Evolutionary conservation across 31 red algal species (phyloP), one percentile per base, ranked within the genome.

Genomic region (Asparagopsis taxiformis): DNA sequence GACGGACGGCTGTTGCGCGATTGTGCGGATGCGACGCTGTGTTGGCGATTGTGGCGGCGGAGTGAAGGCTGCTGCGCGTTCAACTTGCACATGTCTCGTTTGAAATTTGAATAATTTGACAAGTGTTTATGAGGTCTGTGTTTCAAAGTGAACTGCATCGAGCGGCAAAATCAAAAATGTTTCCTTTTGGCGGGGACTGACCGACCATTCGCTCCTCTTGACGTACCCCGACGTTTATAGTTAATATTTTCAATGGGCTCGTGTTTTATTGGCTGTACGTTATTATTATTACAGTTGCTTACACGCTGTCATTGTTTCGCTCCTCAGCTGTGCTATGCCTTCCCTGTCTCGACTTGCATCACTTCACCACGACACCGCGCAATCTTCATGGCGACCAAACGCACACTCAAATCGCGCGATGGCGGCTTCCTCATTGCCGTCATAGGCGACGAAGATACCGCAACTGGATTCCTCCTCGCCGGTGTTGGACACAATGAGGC

Each of bases 381-480:
- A n/a, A n/a, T n/a, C n/a, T n/a, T n/a, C n/a, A 83, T 79, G 74
- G 52, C 75, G 16, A 38, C 38, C 1, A 77, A 39, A 51, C 82
- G 68, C 63, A 51, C 32, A 25, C 35, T 75, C 62, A 76, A 75
- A 38, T 70, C 69, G 51, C 78, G 88, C 50, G 72, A 77, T 1
- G 78, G 71, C 66, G 88, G 87, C 22, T 87, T 65, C 33, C 68
- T 97, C 19, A 82, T 97, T 19, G 93, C 93, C 22, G 82, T 97
- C 2, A 97, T 97, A 23, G 93, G 93, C 44, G 93, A 97, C 37
- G 93, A 94, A 55, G 95, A 98, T 65, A 98, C 95, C 2, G 86
- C 89, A 10, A 91, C 91, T 17, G 95, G 95, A 17, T 98, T 98
- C 51, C 75, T 98, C 25, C 59, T 98, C 52, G 86, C 95, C 25